phyloP scores from a whole-genome alignment of 305 asterid species.

The Petunia hybrid region DNA sequence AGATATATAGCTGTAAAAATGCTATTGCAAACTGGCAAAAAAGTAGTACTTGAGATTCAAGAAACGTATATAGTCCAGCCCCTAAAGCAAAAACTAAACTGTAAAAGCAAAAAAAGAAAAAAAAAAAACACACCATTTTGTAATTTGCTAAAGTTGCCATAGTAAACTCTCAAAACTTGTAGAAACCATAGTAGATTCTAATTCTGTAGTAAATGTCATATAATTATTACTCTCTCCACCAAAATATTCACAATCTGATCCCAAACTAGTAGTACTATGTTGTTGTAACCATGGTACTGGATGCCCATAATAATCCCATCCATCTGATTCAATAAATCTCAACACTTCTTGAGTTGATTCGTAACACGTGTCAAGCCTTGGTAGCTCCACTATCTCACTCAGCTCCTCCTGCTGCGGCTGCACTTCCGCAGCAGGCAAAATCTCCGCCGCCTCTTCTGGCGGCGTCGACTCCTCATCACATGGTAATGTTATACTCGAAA shows the following conservation, averaged over 20 bases:
- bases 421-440: not conserved
- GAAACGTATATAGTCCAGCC: conserved; percentile 32
- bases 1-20: conserved; percentile 24
- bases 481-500: not conserved
- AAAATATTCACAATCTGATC: conserved; percentile 32
- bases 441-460: not conserved
- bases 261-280: not conserved
- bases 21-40: conserved; percentile 23
- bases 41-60: conserved; percentile 29
- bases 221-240: conserved; percentile 20
- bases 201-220: conserved; percentile 22
- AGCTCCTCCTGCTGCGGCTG: conserved; percentile 50
- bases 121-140: not conserved
- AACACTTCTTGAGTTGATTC: conserved; percentile 50
- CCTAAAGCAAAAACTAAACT: not conserved
- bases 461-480: not conserved
- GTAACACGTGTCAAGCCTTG: conserved; percentile 58
- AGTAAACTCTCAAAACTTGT: conserved; percentile 33
- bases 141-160: conserved; percentile 32
- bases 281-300: too few relatives aligned
- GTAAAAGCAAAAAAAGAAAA: not conserved
- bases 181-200: conserved; percentile 26
- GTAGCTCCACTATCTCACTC: conserved; percentile 78
- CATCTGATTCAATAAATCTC: conserved; percentile 47
- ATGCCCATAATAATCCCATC: conserved; percentile 59